phyloP scores from a whole-genome alignment of 352 stramenopile species.

The Phytophthora foliorum region DNA sequence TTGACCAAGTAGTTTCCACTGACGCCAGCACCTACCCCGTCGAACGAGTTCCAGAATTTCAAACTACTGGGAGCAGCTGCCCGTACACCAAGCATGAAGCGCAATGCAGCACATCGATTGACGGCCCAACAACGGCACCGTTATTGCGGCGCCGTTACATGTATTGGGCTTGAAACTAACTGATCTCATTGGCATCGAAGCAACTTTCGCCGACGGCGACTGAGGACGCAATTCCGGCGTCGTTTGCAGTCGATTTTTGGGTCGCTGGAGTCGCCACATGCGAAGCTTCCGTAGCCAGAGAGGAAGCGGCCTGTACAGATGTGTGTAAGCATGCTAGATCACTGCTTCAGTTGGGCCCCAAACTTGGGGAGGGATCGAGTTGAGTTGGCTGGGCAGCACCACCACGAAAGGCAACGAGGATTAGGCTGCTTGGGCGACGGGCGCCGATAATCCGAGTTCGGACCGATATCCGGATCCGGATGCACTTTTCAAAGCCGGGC shows the following conservation, averaged over 20 bases:
- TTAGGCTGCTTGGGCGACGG: neutral
- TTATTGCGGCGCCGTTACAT: no score
- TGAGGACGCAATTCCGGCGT: neutral
- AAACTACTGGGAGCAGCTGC: no score
- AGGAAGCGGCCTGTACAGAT: no score
- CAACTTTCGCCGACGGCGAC: neutral
- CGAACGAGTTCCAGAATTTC: conserved; percentile 17
- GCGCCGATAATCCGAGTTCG: neutral
- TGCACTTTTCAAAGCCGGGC: no score
- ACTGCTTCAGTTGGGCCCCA: no score
- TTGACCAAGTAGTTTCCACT: conserved; percentile 5
- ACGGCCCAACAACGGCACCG: no score
- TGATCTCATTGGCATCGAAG: neutral
- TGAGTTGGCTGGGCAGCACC: neutral
- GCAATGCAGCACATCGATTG: neutral
- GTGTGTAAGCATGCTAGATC: no score
- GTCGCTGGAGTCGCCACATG: no score
- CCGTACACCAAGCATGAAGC: neutral
- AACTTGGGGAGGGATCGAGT: neutral
- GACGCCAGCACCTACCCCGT: conserved; percentile 9
- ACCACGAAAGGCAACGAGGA: neutral
- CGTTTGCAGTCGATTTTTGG: neutral
- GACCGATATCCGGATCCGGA: neutral
- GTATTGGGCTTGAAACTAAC: no score
- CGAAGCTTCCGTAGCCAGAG: no score